Percentiles rank a stretch among this genome's conserved stretches.
Conservation (phyloP, 257 asterid genomes). For the Solanum tacnaense region DNA sequence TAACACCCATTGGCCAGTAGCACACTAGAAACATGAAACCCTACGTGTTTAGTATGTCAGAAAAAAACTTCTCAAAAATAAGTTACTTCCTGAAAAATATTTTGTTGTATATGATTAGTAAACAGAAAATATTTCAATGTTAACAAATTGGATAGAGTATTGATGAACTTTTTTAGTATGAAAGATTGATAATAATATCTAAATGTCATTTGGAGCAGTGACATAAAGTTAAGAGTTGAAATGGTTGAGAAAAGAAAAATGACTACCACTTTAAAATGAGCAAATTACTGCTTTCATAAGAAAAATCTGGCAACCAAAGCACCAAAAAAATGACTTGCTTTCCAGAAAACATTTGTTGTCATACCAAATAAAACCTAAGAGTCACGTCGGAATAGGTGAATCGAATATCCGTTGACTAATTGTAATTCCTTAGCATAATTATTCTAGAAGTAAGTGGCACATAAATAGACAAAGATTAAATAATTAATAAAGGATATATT, state of each 20-base stretch:
- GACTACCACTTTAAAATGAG: not conserved
- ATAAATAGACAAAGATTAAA: not conserved
- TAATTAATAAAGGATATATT: not conserved
- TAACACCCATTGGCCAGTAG: not conserved
- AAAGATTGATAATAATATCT: not conserved
- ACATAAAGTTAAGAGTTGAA: not conserved
- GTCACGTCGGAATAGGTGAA: not conserved
- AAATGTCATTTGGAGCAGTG: not conserved
- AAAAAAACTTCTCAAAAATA: not conserved
- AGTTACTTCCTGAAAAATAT: not conserved
- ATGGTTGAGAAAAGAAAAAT: not conserved
- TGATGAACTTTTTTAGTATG: not conserved
- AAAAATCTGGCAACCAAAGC: not conserved
- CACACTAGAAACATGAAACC: not conserved
- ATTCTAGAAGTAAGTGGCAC: not conserved
- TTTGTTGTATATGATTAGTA: not conserved
- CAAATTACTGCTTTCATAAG: not conserved
- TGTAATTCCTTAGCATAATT: not conserved
- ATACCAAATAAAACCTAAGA: not conserved
- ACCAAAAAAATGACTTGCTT: not conserved
- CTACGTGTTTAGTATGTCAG: not conserved
- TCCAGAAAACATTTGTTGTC: not conserved
- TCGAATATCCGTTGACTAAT: not conserved
- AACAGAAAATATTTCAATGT: not conserved
- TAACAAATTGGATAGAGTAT: not conserved